Evolutionary conservation across 2,329 filamentous ascomycete genomes (phyloP).

Genomic region (Trichoderma atroviride): DNA sequence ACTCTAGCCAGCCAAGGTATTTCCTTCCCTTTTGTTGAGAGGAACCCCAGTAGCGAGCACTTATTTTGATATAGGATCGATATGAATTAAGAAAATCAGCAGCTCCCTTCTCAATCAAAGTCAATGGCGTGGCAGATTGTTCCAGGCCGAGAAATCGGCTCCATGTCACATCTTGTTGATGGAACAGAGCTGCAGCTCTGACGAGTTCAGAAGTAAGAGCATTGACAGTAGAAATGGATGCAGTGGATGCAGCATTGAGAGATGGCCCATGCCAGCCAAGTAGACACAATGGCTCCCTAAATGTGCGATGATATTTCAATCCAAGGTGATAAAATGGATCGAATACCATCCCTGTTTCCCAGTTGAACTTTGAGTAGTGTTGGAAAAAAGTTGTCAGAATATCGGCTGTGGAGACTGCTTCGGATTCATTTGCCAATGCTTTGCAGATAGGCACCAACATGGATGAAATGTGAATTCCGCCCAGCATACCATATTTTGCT

Average conservation of each 20-base stretch:
- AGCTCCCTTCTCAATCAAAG: conserved; percentile 34
- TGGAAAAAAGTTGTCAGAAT: conserved; percentile 63
- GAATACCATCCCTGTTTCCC: conserved; percentile 56
- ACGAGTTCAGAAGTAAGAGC: conserved; percentile 56
- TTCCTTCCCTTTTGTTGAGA: conserved; percentile 56
- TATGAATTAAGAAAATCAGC: conserved; percentile 55
- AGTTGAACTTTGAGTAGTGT: conserved; percentile 65
- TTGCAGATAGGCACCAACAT: conserved; percentile 65
- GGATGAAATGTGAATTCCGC: conserved; percentile 66
- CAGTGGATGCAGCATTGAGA: conserved; percentile 60
- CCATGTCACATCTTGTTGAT: conserved; percentile 46
- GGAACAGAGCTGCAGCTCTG: conserved; percentile 48
- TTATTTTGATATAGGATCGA: conserved; percentile 61
- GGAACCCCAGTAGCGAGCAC: conserved; percentile 67
- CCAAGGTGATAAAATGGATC: conserved; percentile 62
- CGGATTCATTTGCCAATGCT: conserved; percentile 45
- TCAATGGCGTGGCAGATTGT: not conserved
- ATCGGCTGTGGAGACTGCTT: conserved; percentile 49
- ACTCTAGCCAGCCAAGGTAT: conserved; percentile 67
- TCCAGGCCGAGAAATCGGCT: conserved; percentile 41
- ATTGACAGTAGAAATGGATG: conserved; percentile 55
- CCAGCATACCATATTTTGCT: conserved; percentile 65
- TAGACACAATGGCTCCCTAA: conserved; percentile 64
- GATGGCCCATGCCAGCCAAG: conserved; percentile 64
- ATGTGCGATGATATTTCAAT: conserved; percentile 56